Evolutionary conservation across 1,139 yeast genomes (phyloP).

Genomic region (Candida dubliniensis): DNA sequence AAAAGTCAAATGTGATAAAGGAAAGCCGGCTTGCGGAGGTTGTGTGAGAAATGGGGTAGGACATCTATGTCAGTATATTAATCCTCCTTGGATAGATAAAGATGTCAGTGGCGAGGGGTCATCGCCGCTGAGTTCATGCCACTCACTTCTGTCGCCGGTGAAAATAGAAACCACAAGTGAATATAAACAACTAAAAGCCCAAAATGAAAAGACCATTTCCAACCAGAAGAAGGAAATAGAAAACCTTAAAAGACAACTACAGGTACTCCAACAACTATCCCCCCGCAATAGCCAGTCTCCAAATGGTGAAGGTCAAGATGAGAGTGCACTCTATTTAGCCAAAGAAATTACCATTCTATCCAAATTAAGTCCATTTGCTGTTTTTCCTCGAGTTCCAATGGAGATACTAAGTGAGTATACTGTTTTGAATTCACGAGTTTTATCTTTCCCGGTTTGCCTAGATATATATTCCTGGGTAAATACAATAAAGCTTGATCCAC

Average conservation of each 20-base stretch:
- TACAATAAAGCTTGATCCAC: constrained; percentile 42
- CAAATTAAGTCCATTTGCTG: constrained; percentile 19
- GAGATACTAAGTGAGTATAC: constrained; percentile 21
- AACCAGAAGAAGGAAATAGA: constrained; percentile 37
- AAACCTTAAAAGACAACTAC: constrained; percentile 33
- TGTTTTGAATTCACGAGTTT: neutral
- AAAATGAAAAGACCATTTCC: constrained; percentile 24
- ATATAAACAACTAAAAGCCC: constrained; percentile 21
- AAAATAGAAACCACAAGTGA: constrained; percentile 22
- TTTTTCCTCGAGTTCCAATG: constrained; percentile 17
- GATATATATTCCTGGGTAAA: constrained; percentile 40
- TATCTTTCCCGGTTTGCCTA: constrained; percentile 7
- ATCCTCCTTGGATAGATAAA: constrained; percentile 39
- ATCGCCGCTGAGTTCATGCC: neutral
- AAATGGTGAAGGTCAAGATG: neutral
- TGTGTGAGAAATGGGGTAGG: constrained; percentile 44
- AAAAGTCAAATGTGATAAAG: constrained; percentile 49
- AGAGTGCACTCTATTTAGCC: constrained; percentile 5
- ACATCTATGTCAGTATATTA: constrained; percentile 43
- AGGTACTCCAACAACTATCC: constrained; percentile 29
- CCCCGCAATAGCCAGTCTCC: constrained; percentile 9
- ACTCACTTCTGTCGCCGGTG: constrained; percentile 5
- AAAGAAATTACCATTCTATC: constrained; percentile 14
- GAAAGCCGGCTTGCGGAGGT: constrained; percentile 44
- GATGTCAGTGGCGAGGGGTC: neutral